phyloP scores from a whole-genome alignment of 768 basidiomycete species.

The Lentinula sp. region DNA sequence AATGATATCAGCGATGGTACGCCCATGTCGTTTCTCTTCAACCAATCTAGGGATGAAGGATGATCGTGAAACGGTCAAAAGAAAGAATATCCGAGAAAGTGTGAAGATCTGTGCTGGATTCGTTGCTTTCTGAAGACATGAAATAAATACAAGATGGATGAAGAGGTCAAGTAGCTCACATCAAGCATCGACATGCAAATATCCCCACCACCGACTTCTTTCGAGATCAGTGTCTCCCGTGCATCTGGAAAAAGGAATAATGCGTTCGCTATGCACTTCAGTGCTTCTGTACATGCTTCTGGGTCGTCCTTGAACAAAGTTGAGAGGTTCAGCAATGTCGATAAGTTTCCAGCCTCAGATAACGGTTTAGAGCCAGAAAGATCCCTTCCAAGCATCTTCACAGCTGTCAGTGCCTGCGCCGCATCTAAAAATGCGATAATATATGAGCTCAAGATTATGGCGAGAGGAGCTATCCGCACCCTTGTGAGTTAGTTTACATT shows the following conservation, averaged over 20 bases:
- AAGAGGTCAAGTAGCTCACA: slow-evolving; percentile 27
- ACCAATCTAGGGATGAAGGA: slow-evolving; percentile 54
- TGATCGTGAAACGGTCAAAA: slow-evolving; percentile 52
- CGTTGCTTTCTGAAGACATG: slow-evolving; percentile 46
- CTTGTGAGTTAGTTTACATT: slow-evolving; percentile 45
- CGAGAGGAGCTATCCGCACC: slow-evolving; percentile 30
- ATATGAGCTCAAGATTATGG: neutral
- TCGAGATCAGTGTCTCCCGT: slow-evolving; percentile 47
- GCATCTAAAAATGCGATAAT: slow-evolving; percentile 43
- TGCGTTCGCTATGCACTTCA: slow-evolving; percentile 76
- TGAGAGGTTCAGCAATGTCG: slow-evolving; percentile 46
- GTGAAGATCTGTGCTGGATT: slow-evolving; percentile 65
- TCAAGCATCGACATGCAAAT: slow-evolving; percentile 51
- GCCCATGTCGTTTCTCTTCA: slow-evolving; percentile 53
- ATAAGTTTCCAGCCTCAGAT: slow-evolving; percentile 48
- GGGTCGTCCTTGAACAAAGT: slow-evolving; percentile 47
- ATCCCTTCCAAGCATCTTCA: slow-evolving; percentile 73
- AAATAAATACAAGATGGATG: neutral
- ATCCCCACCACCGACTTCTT: slow-evolving; percentile 60
- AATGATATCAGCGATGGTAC: slow-evolving; percentile 59
- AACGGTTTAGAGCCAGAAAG: slow-evolving; percentile 62
- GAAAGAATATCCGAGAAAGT: slow-evolving; percentile 69
- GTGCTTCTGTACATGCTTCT: slow-evolving; percentile 62
- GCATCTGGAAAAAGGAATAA: slow-evolving; percentile 63
- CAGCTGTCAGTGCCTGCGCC: slow-evolving; percentile 55